Base-by-base conservation (phyloP, 768 basidiomycete genomes). In the Lentinula sp. region DNA sequence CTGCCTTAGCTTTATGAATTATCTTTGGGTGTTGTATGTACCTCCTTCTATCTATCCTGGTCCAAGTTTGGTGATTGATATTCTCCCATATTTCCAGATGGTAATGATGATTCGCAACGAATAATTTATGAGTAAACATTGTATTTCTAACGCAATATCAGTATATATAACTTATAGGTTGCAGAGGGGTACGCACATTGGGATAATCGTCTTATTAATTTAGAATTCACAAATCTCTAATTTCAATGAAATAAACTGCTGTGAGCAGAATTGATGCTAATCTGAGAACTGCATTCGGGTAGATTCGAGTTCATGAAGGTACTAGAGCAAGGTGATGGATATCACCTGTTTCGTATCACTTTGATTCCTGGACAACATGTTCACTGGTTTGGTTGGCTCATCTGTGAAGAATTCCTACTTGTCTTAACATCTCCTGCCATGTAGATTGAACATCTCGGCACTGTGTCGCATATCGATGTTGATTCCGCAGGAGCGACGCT, bases 371-470 rank as follows among this genome's bases (percentile, higher is more conserved):
- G 15, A 53, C 32, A 68, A 60, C 59, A 91, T 91, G 90, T 91
- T 91, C 72, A 91, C 90, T 57, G 90, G 90, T 67, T 78, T 91
- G 74, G 90, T 89, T 77, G 68, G 86, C 70, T 36, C 49, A 5
- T 13, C 16, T 61, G 55, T 37, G 23, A 6, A 45, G 41, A 10
- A 16, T 45, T 6, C 57, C 33, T 43, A 28, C 43, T 35, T 48
- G 15, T 39, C 28, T 39, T 53, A 20, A 53, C 61, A 58, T 59
- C 65, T 62, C 60, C 56, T 23, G 16, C 53, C 8, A 9, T 46
- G 59, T 68, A 95, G 95, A 90, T 98, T 63, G 95, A 99, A 77
- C 93, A 92, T 70, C 79, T 94, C 12, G 93, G 94, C 48, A 85
- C 79, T 0, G 85, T 99, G 41, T 76, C 81, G 13, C 76, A 78